A percentile compares a stretch with the other conserved stretches of the same genome.
Conservation (phyloP, 2,329 filamentous ascomycete species). For the Fusarium concolor region DNA sequence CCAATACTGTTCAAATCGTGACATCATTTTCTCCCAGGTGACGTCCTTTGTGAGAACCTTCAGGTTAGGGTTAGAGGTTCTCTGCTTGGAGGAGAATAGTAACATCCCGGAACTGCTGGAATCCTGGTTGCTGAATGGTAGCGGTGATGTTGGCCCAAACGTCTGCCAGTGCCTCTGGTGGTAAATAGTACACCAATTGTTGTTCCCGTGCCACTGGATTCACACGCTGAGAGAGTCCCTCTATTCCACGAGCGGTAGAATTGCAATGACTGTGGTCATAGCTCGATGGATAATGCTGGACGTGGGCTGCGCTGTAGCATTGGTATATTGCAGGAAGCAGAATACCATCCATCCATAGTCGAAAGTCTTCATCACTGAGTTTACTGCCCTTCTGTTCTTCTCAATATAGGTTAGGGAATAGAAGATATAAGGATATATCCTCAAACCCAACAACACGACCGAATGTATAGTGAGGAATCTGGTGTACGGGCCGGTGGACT, state of each 20-base stretch:
- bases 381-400: conserved; percentile 1
- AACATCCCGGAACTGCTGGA: not conserved
- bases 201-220: conserved; percentile 3
- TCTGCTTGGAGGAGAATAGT: not conserved
- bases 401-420: conserved; percentile 3
- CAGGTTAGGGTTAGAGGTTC: no score
- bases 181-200: conserved; percentile 6
- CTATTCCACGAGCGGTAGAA: not conserved
- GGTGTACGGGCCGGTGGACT: no score
- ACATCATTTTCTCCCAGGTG: not conserved
- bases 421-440: conserved; percentile 11
- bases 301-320: conserved; percentile 1
- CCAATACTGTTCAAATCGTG: not conserved
- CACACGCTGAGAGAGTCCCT: not conserved
- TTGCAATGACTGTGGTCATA: not conserved
- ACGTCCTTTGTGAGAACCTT: not conserved
- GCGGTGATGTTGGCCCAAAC: not conserved
- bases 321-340: not conserved
- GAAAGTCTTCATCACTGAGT: conserved; percentile 3
- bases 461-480: no score
- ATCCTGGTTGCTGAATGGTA: not conserved
- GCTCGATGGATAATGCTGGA: conserved; percentile 11
- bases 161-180: conserved; percentile 4
- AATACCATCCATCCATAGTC: not conserved
- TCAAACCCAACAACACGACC: not conserved